Base-by-base conservation (phyloP, 2,329 filamentous ascomycete species). In the Huntiella savannae region DNA sequence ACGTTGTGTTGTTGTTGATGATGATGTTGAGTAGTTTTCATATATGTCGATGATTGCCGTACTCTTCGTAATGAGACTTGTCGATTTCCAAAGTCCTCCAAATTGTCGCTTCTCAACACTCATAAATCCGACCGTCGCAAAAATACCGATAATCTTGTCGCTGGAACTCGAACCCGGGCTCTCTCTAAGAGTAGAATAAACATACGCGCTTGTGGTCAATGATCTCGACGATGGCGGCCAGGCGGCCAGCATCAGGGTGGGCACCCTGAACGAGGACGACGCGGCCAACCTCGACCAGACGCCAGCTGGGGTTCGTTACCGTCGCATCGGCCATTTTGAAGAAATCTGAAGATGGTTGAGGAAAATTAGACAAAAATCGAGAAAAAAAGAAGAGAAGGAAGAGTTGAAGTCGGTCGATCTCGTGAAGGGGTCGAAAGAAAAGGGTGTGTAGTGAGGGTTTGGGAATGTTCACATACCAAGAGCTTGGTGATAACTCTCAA, bases 201-300 rank as follows among this genome's bases (percentile, higher is more conserved):
- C 91, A 65, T 93, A 98, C 91, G 71, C 91, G 86, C 79, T 94
- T 95, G 82, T 98, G 88, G 73, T 98, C 91, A 72, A 98, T 91
- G 69, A 98, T 96, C 79, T 98, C 88, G 69, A 94, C 86, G 63
- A 98, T 88, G 61, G 79, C 73, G 61, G 87, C 92, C 60, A 96
- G 77, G 66, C 83, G 83, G 71, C 87, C 87, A 58, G 73, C 71
- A 72, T 70, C 82, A 59, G 79, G 78, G 63, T 86, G 82, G 63
- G 75, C 70, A 61, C 67, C 68, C 68, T 84, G 81, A 72, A 96
- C 79, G 67, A 93, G 78, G 66, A 94, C 81, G 63, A 98, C 79
- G 66, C 91, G 86, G 79, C 91, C 91, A 68, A 95, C 84, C 80
- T 98, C 87, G 67, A 98, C 87, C 69, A 86, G 76, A 75, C 87